Evolutionary conservation across 345 rosid species (phyloP), one percentile per base, ranked within the genome.

Genomic region (Eucalyptus cloeziana): DNA sequence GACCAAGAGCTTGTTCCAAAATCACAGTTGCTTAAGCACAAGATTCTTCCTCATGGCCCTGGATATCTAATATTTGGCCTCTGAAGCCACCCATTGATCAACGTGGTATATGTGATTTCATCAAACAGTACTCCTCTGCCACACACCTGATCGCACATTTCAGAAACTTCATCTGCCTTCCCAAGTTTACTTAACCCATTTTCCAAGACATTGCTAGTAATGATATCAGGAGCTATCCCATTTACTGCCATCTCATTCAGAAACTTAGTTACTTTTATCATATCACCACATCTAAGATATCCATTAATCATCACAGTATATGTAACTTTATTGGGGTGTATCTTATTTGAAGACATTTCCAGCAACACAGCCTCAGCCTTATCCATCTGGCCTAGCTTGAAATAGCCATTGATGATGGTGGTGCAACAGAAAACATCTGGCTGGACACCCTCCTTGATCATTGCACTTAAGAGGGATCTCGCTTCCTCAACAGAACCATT

Each of bases 401-500:
- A 92, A 90, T 94, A 96, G 88, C 98, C 98, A 90, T 94, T 94
- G 80, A 97, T 92, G 88, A 97, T 92, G 86, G 96, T 92, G 88
- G 99, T 95, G 86, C 95, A 97, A 90, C 97, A 96, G 90, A 94
- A 88, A 64, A 96, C 94, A 92, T 95, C 94, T 5, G 98, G 97
- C 50, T 64, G 90, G 91, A 95, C 90, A n/a, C 94, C 97, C 86
- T 95, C 94, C 86, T 91, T 87, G 89, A 90, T 93, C 99, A 97
- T 97, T 88, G 94, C 94, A 87, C 90, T 91, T 22, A 97, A 71
- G 91, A 94, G 94, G 64, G 81, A 91, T 85, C 86, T 89, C 87
- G 97, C 97, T 86, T 92, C 92, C 40, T 94, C 97, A 86, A 92
- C 94, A 88, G 91, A 92, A 88, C 95, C 94, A 62, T 88, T 90